Evolutionary conservation across 768 basidiomycete genomes (phyloP).

Genomic region (Lentinula lateritia): DNA sequence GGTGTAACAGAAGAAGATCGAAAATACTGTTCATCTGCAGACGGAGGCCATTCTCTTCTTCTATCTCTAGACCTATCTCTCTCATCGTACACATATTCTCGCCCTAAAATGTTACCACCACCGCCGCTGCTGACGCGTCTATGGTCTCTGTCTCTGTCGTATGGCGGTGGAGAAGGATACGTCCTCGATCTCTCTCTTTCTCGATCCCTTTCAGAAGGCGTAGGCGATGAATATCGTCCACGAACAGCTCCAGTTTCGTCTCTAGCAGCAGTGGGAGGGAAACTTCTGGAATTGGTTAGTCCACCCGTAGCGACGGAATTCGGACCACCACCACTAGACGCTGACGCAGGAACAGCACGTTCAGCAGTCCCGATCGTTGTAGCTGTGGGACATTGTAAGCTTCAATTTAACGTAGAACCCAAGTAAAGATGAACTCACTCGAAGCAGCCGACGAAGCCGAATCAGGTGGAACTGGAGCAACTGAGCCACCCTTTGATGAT

Average conservation of each 20-base stretch:
- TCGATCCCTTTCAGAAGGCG: neutral
- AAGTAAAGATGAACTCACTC: neutral
- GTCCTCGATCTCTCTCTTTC: neutral
- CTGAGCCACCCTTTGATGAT: neutral
- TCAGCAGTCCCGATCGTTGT: neutral
- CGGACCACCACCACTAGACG: neutral
- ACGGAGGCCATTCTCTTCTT: slow-evolving; percentile 1
- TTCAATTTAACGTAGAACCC: neutral
- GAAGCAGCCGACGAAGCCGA: neutral
- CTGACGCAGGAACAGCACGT: neutral
- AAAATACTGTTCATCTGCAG: neutral
- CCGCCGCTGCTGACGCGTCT: neutral
- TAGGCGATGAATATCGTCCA: neutral
- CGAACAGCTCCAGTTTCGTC: neutral
- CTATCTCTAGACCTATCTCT: neutral
- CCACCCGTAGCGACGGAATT: neutral
- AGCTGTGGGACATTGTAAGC: neutral
- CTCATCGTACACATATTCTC: neutral
- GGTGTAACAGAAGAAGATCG: neutral
- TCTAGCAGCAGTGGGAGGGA: neutral
- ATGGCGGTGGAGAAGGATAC: neutral
- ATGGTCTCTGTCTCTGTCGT: neutral
- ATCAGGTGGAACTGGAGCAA: neutral
- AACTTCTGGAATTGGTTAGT: neutral
- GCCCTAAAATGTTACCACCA: neutral